Evolutionary conservation across 2,329 filamentous ascomycete species (phyloP).

Genomic region (Monosporascus sp.): DNA sequence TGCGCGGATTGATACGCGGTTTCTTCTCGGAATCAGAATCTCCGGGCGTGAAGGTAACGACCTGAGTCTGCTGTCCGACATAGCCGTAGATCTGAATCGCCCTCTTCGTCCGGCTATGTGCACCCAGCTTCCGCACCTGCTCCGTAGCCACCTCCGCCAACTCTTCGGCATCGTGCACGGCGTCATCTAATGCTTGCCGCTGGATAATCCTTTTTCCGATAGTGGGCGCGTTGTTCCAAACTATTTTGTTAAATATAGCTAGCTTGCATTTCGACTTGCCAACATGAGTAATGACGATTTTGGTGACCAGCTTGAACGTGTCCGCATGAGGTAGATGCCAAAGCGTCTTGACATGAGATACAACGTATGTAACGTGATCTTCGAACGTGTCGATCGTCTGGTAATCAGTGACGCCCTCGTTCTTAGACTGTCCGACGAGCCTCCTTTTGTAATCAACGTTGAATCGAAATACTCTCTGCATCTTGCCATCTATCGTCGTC

Average conservation of each 20-base stretch:
- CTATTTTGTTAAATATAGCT: constrained; percentile 79
- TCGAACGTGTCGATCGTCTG: constrained; percentile 81
- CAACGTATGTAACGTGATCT: constrained; percentile 66
- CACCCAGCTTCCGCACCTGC: constrained; percentile 68
- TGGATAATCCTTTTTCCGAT: constrained; percentile 58
- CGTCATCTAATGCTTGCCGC: constrained; percentile 69
- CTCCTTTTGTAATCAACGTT: constrained; percentile 63
- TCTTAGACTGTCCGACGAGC: constrained; percentile 51
- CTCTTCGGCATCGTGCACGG: constrained; percentile 66
- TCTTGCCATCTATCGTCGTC: constrained; percentile 63
- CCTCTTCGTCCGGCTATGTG: constrained; percentile 68
- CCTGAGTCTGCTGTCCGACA: constrained; percentile 62
- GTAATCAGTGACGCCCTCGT: constrained; percentile 66
- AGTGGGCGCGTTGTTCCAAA: constrained; percentile 68
- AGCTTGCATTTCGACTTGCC: constrained; percentile 91
- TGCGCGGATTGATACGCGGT: constrained; percentile 55
- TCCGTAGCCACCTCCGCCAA: constrained; percentile 71
- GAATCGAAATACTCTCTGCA: constrained; percentile 77
- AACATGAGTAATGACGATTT: constrained; percentile 89
- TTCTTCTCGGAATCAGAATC: constrained; percentile 43
- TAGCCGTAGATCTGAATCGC: constrained; percentile 76
- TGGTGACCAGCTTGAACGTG: constrained; percentile 76
- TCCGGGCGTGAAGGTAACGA: constrained; percentile 53
- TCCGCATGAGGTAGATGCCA: constrained; percentile 84
- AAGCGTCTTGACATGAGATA: constrained; percentile 55